Conservation (phyloP, 2,329 filamentous ascomycete species). For the Diaporthe citri region DNA sequence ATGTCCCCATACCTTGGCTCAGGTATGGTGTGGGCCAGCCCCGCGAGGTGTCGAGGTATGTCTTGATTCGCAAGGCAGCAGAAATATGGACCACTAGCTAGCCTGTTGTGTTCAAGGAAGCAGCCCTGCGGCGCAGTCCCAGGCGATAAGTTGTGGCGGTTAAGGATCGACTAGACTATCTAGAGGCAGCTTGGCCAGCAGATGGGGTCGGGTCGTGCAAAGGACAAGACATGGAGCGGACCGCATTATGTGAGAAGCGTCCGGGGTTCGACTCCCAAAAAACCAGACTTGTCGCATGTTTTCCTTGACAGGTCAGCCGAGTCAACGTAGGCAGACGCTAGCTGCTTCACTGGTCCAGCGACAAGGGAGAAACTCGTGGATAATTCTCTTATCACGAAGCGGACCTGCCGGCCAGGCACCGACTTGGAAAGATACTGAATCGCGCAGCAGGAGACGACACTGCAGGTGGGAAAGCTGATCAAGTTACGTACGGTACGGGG, state of each 20-base stretch:
- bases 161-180: not conserved
- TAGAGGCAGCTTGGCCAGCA: not conserved
- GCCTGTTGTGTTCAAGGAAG: not conserved
- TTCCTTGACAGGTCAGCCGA: not conserved
- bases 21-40: not conserved
- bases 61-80: constrained; percentile 9
- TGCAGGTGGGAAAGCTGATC: not conserved
- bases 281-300: not conserved
- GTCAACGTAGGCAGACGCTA: not conserved
- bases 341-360: not conserved
- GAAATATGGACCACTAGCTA: not conserved
- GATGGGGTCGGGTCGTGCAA: not conserved
- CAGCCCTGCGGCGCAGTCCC: constrained; percentile 14
- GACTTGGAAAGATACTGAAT: not conserved
- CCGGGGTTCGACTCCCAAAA: not conserved
- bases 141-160: not conserved
- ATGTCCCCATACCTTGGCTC: not conserved
- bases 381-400: not conserved
- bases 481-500: not conserved
- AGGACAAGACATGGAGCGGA: constrained; percentile 6
- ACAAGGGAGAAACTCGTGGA: not conserved
- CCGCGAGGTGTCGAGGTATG: not conserved
- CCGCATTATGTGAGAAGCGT: constrained; percentile 10
- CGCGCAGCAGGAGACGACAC: not conserved
- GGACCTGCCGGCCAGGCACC: not conserved